Evolutionary conservation across 441 rosid species (phyloP), one percentile per base, ranked within the genome.

Genomic region (Adansonia madagascariensis): DNA sequence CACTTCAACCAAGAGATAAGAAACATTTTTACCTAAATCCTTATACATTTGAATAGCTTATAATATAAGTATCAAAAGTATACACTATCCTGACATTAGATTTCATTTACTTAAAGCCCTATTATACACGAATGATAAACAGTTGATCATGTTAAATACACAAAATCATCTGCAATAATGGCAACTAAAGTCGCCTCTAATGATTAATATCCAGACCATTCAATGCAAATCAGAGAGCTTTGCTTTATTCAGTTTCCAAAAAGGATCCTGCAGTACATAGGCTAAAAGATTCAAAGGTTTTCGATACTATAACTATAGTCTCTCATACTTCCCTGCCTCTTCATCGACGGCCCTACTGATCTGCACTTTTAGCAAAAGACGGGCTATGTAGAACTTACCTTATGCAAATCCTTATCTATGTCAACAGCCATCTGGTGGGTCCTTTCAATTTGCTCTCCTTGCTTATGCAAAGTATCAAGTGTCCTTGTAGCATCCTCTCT

Each of bases 401-500:
- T 71, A 60, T 79, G 59, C 75, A 88, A 87, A 83, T 88, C 91
- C 81, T 84, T 91, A 15, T 91, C 95, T 53, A 84, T 86, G 0
- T 85, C 90, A 74, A 86, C 91, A 41, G 87, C 91, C 90, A 85
- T 85, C 0, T 1, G 59, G 64, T 91, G 95, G 24, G 95, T 89
- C 89, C 95, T 86, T 9, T 76, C 84, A 56, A 88, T 91, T 80
- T 91, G 95, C 62, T 91, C 88, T 31, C 95, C 93, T 83, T 91
- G 95, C 27, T 75, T 68, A 63, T 89, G 91, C 82, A 91, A 77
- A 90, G 82, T 89, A 4, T 91, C 93, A 2, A 89, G 88, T 17
- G 93, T 91, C 74, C 75, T 88, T 4, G 92, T 74, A 70, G 87
- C 95, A 44, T 89, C 93, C 6, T 83, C 84, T 60, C 81, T 80